These are phyloP conservation scores for Curvularia lunata DNA, from an alignment of 2,329 filamentous ascomycete genomes.

Conservation along the genomic window DNA sequence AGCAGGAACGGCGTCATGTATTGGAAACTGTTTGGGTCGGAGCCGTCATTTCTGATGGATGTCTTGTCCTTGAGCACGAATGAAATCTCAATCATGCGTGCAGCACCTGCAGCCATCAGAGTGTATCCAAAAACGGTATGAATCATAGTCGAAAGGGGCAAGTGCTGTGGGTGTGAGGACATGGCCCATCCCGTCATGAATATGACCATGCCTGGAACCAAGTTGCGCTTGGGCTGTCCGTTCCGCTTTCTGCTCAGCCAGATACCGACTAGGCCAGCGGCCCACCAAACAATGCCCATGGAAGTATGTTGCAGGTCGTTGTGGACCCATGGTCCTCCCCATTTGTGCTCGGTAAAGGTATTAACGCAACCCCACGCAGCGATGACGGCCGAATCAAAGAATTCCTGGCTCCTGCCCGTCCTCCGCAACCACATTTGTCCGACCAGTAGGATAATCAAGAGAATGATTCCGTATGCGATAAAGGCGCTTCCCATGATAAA, in stretches of 20 bases:
- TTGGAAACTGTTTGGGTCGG: constrained; percentile 74
- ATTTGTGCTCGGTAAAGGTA: constrained; percentile 96
- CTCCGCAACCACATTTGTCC: constrained; percentile 86
- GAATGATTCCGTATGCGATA: constrained; percentile 87
- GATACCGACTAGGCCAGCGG: constrained; percentile 84
- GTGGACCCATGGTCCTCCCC: constrained; percentile 85
- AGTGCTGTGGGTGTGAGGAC: constrained; percentile 85
- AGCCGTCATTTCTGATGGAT: constrained; percentile 63
- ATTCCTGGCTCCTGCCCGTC: constrained; percentile 89
- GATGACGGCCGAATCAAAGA: constrained; percentile 92
- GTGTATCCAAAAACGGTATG: constrained; percentile 93
- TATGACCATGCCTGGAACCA: constrained; percentile 90
- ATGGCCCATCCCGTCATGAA: constrained; percentile 94
- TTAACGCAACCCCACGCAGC: constrained; percentile 96
- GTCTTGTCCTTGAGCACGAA: constrained; percentile 81
- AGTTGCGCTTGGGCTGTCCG: constrained; percentile 86
- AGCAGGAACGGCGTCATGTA: constrained; percentile 76
- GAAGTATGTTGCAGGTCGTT: constrained; percentile 98
- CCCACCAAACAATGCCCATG: constrained; percentile 99
- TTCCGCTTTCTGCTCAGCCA: constrained; percentile 88
- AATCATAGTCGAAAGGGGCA: constrained; percentile 84
- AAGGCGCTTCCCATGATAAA: constrained; percentile 99
- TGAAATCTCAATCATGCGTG: constrained; percentile 87
- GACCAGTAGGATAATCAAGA: constrained; percentile 84
- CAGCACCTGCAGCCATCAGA: constrained; percentile 84